Percentiles rank a stretch among this genome's conserved stretches.
Conservation (phyloP, 345 rosid species). For the Populus nigra region DNA sequence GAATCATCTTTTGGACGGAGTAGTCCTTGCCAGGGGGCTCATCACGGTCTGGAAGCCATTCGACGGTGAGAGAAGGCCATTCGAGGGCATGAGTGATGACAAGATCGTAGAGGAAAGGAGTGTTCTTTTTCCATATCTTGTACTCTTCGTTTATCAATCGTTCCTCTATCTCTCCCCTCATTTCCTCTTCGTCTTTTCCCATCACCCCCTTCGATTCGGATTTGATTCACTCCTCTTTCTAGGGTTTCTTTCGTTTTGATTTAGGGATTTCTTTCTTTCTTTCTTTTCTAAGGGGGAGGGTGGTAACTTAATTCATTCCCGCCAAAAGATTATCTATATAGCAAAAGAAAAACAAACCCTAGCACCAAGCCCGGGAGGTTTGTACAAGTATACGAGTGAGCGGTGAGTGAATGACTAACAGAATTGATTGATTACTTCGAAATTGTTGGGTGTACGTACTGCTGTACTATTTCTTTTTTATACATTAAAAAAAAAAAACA, state of each 20-base stretch:
- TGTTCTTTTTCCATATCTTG: constrained; percentile 99
- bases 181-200: constrained; percentile 97
- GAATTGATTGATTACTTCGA: too few species aligned
- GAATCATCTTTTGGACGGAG: constrained; percentile 95
- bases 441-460: too few species aligned
- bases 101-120: constrained; percentile 94
- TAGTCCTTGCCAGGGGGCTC: constrained; percentile 95
- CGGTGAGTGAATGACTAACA: too few species aligned
- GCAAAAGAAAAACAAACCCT: background rate
- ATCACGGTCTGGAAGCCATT: constrained; percentile 91
- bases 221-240: background rate
- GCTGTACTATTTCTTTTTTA: too few species aligned
- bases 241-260: background rate
- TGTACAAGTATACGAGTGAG: background rate
- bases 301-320: constrained; percentile 1
- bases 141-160: constrained; percentile 89
- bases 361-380: background rate
- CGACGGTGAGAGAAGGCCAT: constrained; percentile 98
- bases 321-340: constrained; percentile 8
- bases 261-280: background rate
- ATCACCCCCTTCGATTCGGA: constrained; percentile 24
- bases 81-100: constrained; percentile 96
- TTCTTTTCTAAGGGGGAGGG: too few species aligned
- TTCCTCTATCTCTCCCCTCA: constrained; percentile 96
- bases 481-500: too few species aligned